These are phyloP conservation scores for Fusarium kyushuense DNA, from an alignment of 2,329 filamentous ascomycete species.

Conservation along the genomic window DNA sequence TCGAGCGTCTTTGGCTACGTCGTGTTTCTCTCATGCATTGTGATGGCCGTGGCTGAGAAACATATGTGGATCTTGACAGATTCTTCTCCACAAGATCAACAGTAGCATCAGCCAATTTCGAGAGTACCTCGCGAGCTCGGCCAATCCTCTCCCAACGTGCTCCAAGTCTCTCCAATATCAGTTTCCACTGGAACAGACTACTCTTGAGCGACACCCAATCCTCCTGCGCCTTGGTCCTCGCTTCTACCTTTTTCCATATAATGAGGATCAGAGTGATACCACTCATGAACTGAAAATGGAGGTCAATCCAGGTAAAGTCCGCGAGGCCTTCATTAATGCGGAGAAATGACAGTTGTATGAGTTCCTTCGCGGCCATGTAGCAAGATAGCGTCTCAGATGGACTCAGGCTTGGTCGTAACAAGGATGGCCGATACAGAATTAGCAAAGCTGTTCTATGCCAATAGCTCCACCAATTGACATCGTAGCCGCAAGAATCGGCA, in stretches of 20 bases:
- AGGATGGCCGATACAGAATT: constrained; percentile 17
- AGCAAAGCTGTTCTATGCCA: constrained; percentile 16
- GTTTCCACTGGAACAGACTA: constrained; percentile 9
- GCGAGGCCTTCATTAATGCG: constrained; percentile 4
- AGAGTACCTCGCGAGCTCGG: constrained; percentile 9
- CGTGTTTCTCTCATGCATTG: background rate
- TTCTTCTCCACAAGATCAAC: constrained; percentile 16
- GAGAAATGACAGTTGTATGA: constrained; percentile 18
- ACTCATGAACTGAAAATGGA: constrained; percentile 25
- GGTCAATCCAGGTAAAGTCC: constrained; percentile 25
- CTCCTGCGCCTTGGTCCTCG: background rate
- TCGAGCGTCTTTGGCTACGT: background rate
- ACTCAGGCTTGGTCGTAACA: background rate
- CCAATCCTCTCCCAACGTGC: background rate
- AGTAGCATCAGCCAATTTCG: constrained; percentile 18
- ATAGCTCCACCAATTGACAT: constrained; percentile 24
- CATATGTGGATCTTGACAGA: background rate
- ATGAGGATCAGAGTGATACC: constrained; percentile 12
- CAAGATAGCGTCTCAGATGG: background rate
- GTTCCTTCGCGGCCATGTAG: constrained; percentile 8
- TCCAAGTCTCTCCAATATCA: constrained; percentile 1
- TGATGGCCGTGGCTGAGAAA: rapidly evolving
- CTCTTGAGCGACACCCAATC: constrained; percentile 18
- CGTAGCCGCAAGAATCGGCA: background rate
- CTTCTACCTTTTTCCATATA: constrained; percentile 4